Conservation (phyloP, 2,329 filamentous ascomycete genomes). For the Huntiella decipiens region DNA sequence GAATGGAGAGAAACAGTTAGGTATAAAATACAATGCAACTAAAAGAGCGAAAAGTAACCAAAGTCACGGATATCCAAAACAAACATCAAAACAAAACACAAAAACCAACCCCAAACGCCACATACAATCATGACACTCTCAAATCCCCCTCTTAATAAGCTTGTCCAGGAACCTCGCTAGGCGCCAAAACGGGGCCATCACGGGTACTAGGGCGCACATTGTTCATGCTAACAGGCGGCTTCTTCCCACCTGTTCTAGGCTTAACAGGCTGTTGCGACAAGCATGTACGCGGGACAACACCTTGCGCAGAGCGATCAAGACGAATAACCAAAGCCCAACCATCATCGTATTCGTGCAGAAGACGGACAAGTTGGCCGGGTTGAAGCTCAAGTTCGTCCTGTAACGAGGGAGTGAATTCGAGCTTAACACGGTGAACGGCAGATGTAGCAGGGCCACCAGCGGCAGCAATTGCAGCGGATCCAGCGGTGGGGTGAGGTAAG, state of each 20-base stretch:
- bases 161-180: slow-evolving; percentile 2
- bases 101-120: neutral
- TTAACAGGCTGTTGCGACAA: slow-evolving; percentile 83
- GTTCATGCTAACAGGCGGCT: slow-evolving; percentile 7
- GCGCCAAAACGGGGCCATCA: neutral
- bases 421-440: slow-evolving; percentile 75
- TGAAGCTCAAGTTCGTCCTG: slow-evolving; percentile 74
- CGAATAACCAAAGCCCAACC: slow-evolving; percentile 91
- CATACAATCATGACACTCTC: neutral
- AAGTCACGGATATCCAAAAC: slow-evolving; percentile 1
- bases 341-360: slow-evolving; percentile 94
- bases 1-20: neutral
- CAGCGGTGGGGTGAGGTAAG: slow-evolving; percentile 25
- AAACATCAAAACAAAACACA: slow-evolving; percentile 1
- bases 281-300: slow-evolving; percentile 84
- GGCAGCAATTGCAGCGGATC: slow-evolving; percentile 41
- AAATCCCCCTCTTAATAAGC: neutral
- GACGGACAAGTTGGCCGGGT: slow-evolving; percentile 65
- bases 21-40: slow-evolving; percentile 1
- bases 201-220: slow-evolving; percentile 1
- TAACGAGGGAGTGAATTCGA: slow-evolving; percentile 85
- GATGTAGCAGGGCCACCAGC: slow-evolving; percentile 39
- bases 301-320: slow-evolving; percentile 78
- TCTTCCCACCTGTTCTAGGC: slow-evolving; percentile 41
- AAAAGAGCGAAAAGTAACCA: neutral